Conservation (phyloP, 169 alveolate genomes). For the Cyclospora cayetanensis region DNA sequence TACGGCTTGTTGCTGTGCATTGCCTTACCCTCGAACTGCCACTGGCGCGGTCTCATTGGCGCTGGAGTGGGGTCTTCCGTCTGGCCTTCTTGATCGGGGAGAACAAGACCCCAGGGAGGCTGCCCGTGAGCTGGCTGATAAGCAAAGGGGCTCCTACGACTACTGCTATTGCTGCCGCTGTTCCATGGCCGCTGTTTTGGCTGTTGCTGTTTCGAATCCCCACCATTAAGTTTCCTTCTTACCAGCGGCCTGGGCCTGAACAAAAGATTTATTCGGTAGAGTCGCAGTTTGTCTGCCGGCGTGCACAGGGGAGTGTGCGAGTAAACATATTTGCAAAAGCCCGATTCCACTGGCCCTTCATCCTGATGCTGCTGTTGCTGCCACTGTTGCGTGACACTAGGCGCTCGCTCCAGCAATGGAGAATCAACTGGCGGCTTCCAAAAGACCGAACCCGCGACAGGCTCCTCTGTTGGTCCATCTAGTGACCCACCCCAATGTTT, state of each 20-base stretch:
- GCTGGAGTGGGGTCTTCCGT: not conserved
- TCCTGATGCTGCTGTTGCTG: conserved; percentile 32
- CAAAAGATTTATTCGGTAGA: not conserved
- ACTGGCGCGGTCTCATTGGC: conserved; percentile 3
- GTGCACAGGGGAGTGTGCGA: conserved; percentile 17
- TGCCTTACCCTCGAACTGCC: not conserved
- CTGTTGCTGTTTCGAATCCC: no score
- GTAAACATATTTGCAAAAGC: not conserved
- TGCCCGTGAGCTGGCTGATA: not conserved
- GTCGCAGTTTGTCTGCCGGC: conserved; percentile 27
- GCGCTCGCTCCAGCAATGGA: not conserved
- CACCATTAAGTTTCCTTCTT: no score
- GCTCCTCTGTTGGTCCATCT: not conserved
- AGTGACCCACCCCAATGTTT: not conserved
- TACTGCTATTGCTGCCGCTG: not conserved
- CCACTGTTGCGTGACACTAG: not conserved
- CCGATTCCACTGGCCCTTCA: not conserved
- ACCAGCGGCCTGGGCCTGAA: not conserved
- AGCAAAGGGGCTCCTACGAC: not conserved
- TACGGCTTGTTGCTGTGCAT: no score
- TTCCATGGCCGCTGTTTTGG: not conserved
- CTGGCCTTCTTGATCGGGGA: not conserved
- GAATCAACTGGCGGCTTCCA: not conserved
- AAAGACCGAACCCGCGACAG: conserved; percentile 12
- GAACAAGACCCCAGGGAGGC: conserved; percentile 13